phyloP scores from a whole-genome alignment of 768 basidiomycete genomes.

The Lentinula boryana region DNA sequence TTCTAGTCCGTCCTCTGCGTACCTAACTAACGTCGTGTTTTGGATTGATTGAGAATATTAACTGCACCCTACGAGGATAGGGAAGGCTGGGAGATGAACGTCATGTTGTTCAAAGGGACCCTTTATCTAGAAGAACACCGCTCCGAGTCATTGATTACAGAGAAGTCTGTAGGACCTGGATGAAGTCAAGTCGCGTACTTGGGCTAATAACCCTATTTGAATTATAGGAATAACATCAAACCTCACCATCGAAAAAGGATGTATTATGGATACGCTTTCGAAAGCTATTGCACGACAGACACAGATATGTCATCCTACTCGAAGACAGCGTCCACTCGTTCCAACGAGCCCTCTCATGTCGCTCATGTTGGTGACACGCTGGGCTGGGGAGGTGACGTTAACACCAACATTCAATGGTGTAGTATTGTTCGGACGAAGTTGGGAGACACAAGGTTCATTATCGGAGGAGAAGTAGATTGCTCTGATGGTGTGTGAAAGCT shows the following conservation, averaged over 20 bases:
- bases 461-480: constrained; percentile 92
- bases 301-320: constrained; percentile 21
- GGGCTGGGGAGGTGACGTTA: constrained; percentile 77
- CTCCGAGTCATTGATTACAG: constrained; percentile 48
- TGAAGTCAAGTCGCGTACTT: neutral
- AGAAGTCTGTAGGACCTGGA: constrained; percentile 41
- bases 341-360: neutral
- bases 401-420: constrained; percentile 91
- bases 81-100: constrained; percentile 78
- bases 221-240: constrained; percentile 56
- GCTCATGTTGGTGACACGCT: constrained; percentile 16
- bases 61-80: constrained; percentile 78
- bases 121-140: constrained; percentile 73
- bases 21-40: constrained; percentile 10
- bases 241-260: constrained; percentile 56
- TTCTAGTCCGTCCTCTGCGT: neutral
- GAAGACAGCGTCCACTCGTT: constrained; percentile 3
- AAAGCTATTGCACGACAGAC: constrained; percentile 75
- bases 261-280: constrained; percentile 88
- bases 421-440: constrained; percentile 84
- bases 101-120: constrained; percentile 68
- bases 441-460: constrained; percentile 61
- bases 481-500: constrained; percentile 50
- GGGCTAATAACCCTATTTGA: neutral
- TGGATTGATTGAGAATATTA: constrained; percentile 56